phyloP scores from a whole-genome alignment of 352 stramenopile genomes.

The Globisporangium splendens region DNA sequence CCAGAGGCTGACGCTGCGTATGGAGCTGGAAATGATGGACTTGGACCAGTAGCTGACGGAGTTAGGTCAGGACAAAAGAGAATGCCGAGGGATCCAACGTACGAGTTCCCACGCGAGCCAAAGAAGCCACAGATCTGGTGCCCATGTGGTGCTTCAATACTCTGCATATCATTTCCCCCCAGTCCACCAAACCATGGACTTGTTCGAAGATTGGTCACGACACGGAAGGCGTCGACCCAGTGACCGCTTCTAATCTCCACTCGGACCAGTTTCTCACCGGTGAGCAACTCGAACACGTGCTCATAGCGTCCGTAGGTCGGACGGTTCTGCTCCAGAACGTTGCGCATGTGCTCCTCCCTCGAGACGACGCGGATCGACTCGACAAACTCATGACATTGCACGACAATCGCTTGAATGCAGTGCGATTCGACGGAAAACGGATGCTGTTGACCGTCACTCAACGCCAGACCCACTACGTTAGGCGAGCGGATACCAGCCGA shows the following conservation, averaged over 20 bases:
- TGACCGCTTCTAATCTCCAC: conserved; percentile 44
- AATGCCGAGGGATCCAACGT: conserved; percentile 32
- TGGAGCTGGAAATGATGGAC: not conserved
- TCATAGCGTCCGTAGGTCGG: conserved; percentile 26
- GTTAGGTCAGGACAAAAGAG: conserved; percentile 15
- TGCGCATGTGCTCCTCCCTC: conserved; percentile 17
- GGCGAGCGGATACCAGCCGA: conserved; percentile 9
- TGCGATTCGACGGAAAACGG: conserved; percentile 8
- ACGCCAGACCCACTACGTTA: conserved; percentile 13
- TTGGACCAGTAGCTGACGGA: not conserved
- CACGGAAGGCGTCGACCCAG: conserved; percentile 49
- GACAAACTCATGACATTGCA: conserved; percentile 37
- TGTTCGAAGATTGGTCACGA: conserved; percentile 38
- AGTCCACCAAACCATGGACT: conserved; percentile 48
- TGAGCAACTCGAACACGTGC: conserved; percentile 43
- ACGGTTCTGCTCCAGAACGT: conserved; percentile 8
- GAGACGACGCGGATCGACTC: conserved; percentile 29
- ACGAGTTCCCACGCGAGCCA: conserved; percentile 29
- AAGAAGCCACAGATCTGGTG: conserved; percentile 37
- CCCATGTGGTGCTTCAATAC: conserved; percentile 25
- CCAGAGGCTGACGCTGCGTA: not conserved
- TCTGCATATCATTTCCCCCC: conserved; percentile 19
- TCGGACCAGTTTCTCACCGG: conserved; percentile 32
- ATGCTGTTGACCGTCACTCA: conserved; percentile 18
- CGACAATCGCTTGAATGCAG: conserved; percentile 22